Conservation (phyloP, 208 protist species). For the Jaenimonas drosophilae region DNA sequence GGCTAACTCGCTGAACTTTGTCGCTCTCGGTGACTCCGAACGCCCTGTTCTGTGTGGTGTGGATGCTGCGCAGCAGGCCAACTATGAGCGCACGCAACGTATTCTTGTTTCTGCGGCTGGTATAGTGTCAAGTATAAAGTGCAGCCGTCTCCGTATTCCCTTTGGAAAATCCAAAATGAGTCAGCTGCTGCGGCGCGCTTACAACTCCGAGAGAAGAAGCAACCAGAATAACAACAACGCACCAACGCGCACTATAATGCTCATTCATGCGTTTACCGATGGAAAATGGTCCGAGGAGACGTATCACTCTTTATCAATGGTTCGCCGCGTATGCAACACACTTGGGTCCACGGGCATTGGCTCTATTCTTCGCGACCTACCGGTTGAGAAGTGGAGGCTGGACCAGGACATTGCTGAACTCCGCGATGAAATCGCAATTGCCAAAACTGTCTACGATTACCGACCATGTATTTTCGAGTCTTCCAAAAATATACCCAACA, state of each 20-base stretch:
- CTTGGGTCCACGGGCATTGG: conserved; percentile 74
- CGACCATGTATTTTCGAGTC: conserved; percentile 83
- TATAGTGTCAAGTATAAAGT: conserved; percentile 86
- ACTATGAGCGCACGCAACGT: conserved; percentile 74
- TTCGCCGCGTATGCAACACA: conserved; percentile 68
- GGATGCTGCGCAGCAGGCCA: conserved; percentile 41
- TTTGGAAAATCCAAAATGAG: conserved; percentile 89
- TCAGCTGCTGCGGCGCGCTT: conserved; percentile 79
- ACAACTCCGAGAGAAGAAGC: conserved; percentile 87
- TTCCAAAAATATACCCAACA: conserved; percentile 72
- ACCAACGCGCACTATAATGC: conserved; percentile 65
- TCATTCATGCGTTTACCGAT: conserved; percentile 79
- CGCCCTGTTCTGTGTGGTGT: conserved; percentile 81
- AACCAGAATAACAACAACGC: conserved; percentile 51
- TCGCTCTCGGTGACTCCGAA: conserved; percentile 75
- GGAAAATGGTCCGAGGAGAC: conserved; percentile 80
- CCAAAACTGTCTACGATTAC: conserved; percentile 84
- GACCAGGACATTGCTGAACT: conserved; percentile 86
- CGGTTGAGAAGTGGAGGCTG: conserved; percentile 86
- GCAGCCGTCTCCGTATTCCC: conserved; percentile 85
- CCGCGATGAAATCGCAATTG: conserved; percentile 79
- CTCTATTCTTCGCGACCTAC: conserved; percentile 78
- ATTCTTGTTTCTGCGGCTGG: conserved; percentile 61
- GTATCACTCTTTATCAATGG: conserved; percentile 81
- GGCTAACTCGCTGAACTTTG: conserved; percentile 77